Evolutionary conservation across 139 green algal species (phyloP).

Genomic region (Picochlorum sp.): DNA sequence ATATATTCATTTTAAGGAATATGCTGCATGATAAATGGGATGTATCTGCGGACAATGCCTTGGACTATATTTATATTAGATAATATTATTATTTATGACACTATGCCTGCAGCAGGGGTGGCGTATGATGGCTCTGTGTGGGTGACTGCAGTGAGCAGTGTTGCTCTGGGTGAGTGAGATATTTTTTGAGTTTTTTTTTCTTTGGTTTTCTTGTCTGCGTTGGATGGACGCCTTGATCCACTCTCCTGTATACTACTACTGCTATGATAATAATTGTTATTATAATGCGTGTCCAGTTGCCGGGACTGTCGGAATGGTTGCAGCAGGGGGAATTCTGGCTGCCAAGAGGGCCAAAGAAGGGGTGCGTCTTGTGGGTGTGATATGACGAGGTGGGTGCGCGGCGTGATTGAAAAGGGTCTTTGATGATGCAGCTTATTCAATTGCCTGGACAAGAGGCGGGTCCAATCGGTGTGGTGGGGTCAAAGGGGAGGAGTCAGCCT

Average conservation of each 20-base stretch:
- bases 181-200: too few relatives aligned
- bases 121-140: slow-evolving; percentile 21
- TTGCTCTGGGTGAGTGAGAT: slow-evolving; percentile 18
- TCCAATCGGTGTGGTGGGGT: background rate
- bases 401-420: too few relatives aligned
- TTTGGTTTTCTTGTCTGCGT: background rate
- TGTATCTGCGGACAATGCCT: too few relatives aligned
- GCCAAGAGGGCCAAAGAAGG: slow-evolving; percentile 1
- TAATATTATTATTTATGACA: background rate
- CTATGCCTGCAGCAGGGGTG: slow-evolving; percentile 1
- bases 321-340: slow-evolving; percentile 1
- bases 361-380: slow-evolving; percentile 4
- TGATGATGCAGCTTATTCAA: too few relatives aligned
- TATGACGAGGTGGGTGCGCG: too few relatives aligned
- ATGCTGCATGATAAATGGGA: too few relatives aligned
- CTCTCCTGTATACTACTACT: too few relatives aligned
- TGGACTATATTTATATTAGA: too few relatives aligned
- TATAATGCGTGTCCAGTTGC: slow-evolving; percentile 12
- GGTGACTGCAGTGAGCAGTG: slow-evolving; percentile 25
- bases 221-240: too few relatives aligned
- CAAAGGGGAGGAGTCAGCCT: slow-evolving; percentile 1
- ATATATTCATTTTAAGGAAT: too few relatives aligned
- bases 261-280: too few relatives aligned
- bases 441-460: too few relatives aligned
- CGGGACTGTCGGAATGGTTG: slow-evolving; percentile 15